Conservation (phyloP, 805 yeast genomes). For the Saccharomycopsis fermentans region DNA sequence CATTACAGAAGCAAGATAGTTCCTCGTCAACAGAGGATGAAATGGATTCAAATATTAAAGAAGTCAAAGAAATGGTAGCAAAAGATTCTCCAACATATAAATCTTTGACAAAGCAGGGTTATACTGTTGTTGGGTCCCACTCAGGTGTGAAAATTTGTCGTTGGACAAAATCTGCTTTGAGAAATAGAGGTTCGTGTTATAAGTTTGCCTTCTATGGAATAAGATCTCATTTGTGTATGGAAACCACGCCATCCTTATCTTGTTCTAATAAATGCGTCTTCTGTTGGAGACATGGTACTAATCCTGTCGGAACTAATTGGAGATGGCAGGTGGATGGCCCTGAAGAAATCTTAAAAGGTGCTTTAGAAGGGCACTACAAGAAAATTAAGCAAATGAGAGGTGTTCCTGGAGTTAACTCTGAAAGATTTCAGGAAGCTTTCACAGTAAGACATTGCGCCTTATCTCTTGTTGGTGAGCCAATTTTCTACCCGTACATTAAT, state of each 20-base stretch:
- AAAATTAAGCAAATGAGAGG: constrained; percentile 93
- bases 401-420: constrained; percentile 87
- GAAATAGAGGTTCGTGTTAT: constrained; percentile 93
- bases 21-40: constrained; percentile 7
- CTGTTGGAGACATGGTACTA: constrained; percentile 97
- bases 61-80: constrained; percentile 76
- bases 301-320: constrained; percentile 94
- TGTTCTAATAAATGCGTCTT: constrained; percentile 94
- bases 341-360: constrained; percentile 73
- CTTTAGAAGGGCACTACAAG: constrained; percentile 78
- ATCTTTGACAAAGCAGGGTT: constrained; percentile 85
- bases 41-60: constrained; percentile 21
- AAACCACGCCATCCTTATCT: constrained; percentile 85
- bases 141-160: constrained; percentile 93
- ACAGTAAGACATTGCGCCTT: constrained; percentile 84
- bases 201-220: constrained; percentile 90
- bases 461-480: constrained; percentile 90
- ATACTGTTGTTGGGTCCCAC: constrained; percentile 85
- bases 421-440: constrained; percentile 85
- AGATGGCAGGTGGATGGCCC: constrained; percentile 94
- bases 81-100: constrained; percentile 81
- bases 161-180: constrained; percentile 90
- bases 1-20: constrained; percentile 21
- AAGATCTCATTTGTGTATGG: constrained; percentile 88
- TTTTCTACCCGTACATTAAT: constrained; percentile 84